Conservation (phyloP, 2,329 filamentous ascomycete species). For the Lecanosticta acicola region DNA sequence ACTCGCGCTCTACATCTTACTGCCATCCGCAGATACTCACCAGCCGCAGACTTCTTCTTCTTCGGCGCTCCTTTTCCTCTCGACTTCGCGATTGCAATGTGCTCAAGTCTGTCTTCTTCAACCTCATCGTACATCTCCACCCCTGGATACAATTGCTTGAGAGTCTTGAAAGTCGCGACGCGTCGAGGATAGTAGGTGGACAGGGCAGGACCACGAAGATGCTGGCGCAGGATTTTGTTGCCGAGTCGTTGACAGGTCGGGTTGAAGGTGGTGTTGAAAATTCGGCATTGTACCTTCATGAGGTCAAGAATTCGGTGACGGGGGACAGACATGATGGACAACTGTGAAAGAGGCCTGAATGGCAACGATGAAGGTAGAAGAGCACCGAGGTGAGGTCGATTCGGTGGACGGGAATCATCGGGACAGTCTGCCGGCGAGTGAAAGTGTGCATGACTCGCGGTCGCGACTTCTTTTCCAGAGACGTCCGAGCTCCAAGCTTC, state of each 20-base stretch:
- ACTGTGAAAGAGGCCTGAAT: neutral
- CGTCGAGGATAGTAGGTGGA: constrained; percentile 84
- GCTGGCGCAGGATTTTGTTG: constrained; percentile 86
- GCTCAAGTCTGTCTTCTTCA: constrained; percentile 74
- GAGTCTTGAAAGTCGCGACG: constrained; percentile 64
- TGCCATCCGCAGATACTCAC: constrained; percentile 30
- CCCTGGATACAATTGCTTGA: constrained; percentile 65
- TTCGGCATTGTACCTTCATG: constrained; percentile 85
- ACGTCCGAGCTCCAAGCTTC: neutral
- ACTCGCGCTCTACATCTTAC: neutral
- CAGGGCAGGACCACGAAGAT: constrained; percentile 75
- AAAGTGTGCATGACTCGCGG: neutral
- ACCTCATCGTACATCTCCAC: constrained; percentile 66
- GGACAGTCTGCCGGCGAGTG: neutral
- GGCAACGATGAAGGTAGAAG: neutral
- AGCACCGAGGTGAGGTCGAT: neutral
- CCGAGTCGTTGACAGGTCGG: constrained; percentile 74
- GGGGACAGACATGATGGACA: constrained; percentile 46
- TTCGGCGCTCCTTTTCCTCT: constrained; percentile 84
- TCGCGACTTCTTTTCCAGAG: neutral
- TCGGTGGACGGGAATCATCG: neutral
- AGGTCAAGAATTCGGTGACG: constrained; percentile 58
- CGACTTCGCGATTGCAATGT: constrained; percentile 56
- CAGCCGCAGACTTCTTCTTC: constrained; percentile 67
- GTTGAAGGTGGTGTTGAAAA: constrained; percentile 90